phyloP scores from a whole-genome alignment of 495 filamentous ascomycete species.

The Daldinia concentrica region DNA sequence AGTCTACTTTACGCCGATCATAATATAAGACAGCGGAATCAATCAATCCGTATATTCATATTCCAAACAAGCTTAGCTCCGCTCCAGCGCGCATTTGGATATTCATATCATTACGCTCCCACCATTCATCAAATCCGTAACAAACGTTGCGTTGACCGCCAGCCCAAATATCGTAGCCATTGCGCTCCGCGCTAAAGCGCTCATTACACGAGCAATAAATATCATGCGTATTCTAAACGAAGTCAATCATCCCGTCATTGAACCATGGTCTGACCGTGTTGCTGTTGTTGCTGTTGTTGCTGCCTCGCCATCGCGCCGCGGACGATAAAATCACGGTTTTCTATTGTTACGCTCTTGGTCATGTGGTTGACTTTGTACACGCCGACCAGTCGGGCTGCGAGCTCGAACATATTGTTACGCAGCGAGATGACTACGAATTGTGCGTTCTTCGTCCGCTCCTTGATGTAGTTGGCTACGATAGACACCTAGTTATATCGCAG shows the following conservation, averaged over 20 bases:
- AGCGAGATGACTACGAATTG: slow-evolving; percentile 99
- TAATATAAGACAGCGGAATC: background rate
- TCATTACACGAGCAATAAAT: slow-evolving; percentile 9
- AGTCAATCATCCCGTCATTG: slow-evolving; percentile 6
- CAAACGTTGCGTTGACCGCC: background rate
- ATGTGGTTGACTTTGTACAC: slow-evolving; percentile 99
- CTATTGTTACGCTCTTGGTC: slow-evolving; percentile 97
- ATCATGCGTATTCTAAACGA: background rate
- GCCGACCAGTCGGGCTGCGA: slow-evolving; percentile 89
- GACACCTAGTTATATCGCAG: slow-evolving; percentile 70
- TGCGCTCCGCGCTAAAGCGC: background rate
- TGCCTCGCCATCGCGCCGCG: slow-evolving; percentile 32
- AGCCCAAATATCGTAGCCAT: slow-evolving; percentile 9
- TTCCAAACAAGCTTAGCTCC: slow-evolving; percentile 1
- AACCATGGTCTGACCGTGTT: slow-evolving; percentile 23
- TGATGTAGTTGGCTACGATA: slow-evolving; percentile 98
- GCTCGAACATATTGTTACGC: slow-evolving; percentile 99
- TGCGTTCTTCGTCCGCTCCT: slow-evolving; percentile 97
- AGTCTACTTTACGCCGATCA: no score
- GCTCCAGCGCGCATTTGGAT: slow-evolving; percentile 4
- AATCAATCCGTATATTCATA: slow-evolving; percentile 12
- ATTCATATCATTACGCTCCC: slow-evolving; percentile 26
- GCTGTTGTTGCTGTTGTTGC: slow-evolving; percentile 13
- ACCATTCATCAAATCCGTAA: slow-evolving; percentile 11
- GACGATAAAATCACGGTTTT: slow-evolving; percentile 83